Conservation (phyloP, 2,329 filamentous ascomycete genomes). For the Alternaria tenuissima region DNA sequence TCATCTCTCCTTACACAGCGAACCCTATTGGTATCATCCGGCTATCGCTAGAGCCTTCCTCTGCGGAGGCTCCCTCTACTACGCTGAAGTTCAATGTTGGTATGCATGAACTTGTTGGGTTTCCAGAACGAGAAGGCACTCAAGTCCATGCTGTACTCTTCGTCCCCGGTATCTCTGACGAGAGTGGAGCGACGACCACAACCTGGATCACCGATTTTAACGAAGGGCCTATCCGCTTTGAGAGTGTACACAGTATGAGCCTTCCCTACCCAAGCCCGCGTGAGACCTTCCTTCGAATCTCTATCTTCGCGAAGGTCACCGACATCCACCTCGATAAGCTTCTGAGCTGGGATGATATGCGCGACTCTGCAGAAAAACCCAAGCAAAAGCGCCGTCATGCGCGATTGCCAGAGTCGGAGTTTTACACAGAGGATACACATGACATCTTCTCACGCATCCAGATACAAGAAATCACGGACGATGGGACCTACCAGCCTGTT, state of each 20-base stretch:
- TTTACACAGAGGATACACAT: slow-evolving; percentile 91
- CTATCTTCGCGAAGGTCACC: slow-evolving; percentile 90
- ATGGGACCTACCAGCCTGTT: slow-evolving; percentile 88
- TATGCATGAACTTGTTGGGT: slow-evolving; percentile 94
- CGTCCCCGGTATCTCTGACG: slow-evolving; percentile 87
- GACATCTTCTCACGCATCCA: slow-evolving; percentile 90
- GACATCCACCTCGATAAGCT: slow-evolving; percentile 96
- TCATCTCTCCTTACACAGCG: slow-evolving; percentile 90
- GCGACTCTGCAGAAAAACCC: slow-evolving; percentile 70
- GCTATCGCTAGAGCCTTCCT: slow-evolving; percentile 90
- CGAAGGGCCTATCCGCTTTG: slow-evolving; percentile 89
- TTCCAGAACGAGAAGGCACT: slow-evolving; percentile 93
- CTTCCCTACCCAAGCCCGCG: slow-evolving; percentile 80
- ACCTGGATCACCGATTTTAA: slow-evolving; percentile 95
- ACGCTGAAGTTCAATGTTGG: slow-evolving; percentile 98
- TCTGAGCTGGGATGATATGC: slow-evolving; percentile 98
- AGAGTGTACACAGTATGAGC: slow-evolving; percentile 98
- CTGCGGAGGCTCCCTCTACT: slow-evolving; percentile 87
- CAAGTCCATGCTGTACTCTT: slow-evolving; percentile 98
- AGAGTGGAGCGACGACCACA: slow-evolving; percentile 86
- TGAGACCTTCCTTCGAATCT: slow-evolving; percentile 80
- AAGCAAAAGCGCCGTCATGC: slow-evolving; percentile 68
- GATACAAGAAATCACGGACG: slow-evolving; percentile 89
- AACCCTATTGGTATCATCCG: slow-evolving; percentile 91
- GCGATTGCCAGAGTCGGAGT: slow-evolving; percentile 88